Evolutionary conservation across 805 yeast species (phyloP), one percentile per base, ranked within the genome.

Genomic region (Candida maesae): DNA sequence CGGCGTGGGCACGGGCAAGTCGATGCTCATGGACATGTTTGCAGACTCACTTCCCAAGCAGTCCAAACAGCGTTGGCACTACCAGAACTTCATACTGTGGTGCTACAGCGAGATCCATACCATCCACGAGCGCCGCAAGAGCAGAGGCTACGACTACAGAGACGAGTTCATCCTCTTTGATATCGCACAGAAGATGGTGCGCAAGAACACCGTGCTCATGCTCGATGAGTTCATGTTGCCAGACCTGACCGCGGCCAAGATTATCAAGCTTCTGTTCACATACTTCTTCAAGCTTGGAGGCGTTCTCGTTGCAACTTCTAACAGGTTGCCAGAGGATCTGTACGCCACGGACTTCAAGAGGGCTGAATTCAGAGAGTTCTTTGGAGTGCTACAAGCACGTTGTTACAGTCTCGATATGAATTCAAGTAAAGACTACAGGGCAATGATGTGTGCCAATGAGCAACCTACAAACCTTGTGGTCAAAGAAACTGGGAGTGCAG

Each of bases 141-240:
- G 62, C 59, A 37, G 45, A 62, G 13, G 47, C 56, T 23, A 51
- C 64, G 30, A 64, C 67, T 12, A 59, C 73, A 59, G 84, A 78
- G 44, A 80, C 46, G 89, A 83, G 52, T 77, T 79, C 45, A 70
- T 81, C 17, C 55, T 83, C 20, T 76, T 79, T 51, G 86, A 82
- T 54, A 67, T 83, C 17, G 88, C 89, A 6, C 76, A 78, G 38
- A 79, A 71, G 38, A 68, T 83, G 79, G 72, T 82, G 23, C 59
- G 64, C 12, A 70, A 68, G 44, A 77, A 72, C 52, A 79, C 86
- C 2, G 65, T 83, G 12, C 59, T 83, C 44, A 66, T 82, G 59
- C 60, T 83, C 30, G 90, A 83, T 56, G 90, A 84, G 57, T 83
- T 83, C 61, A 80, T 81, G 84, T 56, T 83, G 23, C 90, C 90